A percentile compares a stretch with the other conserved stretches of the same genome.
phyloP scores from a whole-genome alignment of 2,329 filamentous ascomycete genomes.

The Cordyceps militaris region DNA sequence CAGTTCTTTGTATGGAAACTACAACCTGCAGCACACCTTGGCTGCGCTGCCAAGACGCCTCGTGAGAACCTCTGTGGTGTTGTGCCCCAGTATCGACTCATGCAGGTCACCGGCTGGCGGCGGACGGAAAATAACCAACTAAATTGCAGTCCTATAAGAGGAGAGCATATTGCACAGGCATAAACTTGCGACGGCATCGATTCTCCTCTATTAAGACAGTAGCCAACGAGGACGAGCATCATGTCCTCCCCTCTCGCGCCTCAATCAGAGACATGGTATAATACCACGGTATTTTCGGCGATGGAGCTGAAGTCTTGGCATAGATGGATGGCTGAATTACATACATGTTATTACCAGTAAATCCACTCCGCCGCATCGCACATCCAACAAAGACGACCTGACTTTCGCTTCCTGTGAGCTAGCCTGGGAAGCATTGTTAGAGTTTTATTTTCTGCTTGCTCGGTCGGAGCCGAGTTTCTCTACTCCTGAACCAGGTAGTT shows the following conservation, averaged over 20 bases:
- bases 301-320: neutral
- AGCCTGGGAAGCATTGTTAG: neutral
- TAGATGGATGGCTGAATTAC: neutral
- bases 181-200: neutral
- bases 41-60: constrained; percentile 10
- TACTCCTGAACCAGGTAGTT: neutral
- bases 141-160: neutral
- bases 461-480: neutral
- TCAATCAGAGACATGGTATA: neutral
- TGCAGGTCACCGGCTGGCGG: neutral
- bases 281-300: neutral
- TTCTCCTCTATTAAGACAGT: neutral
- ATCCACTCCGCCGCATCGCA: neutral
- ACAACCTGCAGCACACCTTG: neutral
- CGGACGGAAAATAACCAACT: neutral
- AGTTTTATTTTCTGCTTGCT: neutral
- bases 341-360: constrained; percentile 1
- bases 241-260: neutral
- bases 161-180: neutral
- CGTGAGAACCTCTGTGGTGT: constrained; percentile 14
- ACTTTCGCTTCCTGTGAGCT: neutral
- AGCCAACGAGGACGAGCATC: neutral
- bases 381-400: neutral
- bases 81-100: neutral
- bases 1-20: neutral